These are phyloP conservation scores for Saturnispora sekii DNA, from an alignment of 805 yeast species.

Conservation along the genomic window DNA sequence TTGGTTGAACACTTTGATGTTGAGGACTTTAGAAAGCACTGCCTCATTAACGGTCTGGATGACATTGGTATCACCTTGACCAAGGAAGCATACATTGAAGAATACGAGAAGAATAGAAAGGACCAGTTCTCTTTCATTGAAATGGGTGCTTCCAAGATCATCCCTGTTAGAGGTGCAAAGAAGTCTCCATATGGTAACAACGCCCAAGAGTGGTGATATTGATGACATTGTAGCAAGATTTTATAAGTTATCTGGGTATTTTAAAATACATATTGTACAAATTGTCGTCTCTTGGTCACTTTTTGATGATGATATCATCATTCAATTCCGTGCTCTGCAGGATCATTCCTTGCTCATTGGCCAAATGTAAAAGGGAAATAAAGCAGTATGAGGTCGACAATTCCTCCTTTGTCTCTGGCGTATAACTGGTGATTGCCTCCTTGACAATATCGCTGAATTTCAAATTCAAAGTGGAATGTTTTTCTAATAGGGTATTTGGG, in stretches of 20 bases:
- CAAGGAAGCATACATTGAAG: constrained; percentile 65
- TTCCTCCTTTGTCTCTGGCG: constrained; percentile 30
- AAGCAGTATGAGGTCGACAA: constrained; percentile 42
- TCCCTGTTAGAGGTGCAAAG: constrained; percentile 59
- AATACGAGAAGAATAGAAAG: constrained; percentile 71
- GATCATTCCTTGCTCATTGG: constrained; percentile 38
- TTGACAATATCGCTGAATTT: constrained; percentile 29
- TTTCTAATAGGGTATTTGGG: constrained; percentile 2
- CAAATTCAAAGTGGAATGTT: constrained; percentile 10
- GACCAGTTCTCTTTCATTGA: constrained; percentile 84
- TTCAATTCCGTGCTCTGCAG: constrained; percentile 28
- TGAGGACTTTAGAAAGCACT: constrained; percentile 89
- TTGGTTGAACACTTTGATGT: constrained; percentile 77
- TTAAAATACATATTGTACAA: background rate
- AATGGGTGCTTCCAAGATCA: constrained; percentile 60
- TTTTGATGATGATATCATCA: constrained; percentile 29
- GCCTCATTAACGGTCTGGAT: constrained; percentile 89
- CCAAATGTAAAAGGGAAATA: constrained; percentile 40
- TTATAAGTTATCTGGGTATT: background rate
- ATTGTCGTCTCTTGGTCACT: constrained; percentile 7
- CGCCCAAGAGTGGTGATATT: constrained; percentile 62
- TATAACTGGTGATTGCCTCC: constrained; percentile 29
- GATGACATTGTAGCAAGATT: background rate
- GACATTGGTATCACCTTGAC: constrained; percentile 94
- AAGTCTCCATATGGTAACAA: constrained; percentile 55